phyloP scores from a whole-genome alignment of 2,329 filamentous ascomycete species.

The Calycina marina region DNA sequence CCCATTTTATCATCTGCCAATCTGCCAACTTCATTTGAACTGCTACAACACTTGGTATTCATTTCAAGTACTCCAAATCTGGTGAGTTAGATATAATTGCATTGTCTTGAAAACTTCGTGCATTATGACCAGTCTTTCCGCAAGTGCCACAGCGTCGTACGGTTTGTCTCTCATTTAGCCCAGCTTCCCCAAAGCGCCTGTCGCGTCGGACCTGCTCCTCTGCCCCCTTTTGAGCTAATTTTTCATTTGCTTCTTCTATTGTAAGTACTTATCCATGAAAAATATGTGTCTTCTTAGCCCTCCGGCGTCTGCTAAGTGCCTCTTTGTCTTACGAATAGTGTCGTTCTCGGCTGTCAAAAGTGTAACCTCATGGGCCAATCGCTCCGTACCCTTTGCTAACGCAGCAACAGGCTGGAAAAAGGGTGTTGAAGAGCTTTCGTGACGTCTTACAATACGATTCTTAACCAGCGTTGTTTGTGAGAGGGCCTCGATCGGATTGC shows the following conservation, averaged over 20 bases:
- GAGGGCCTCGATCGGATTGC: slow-evolving; percentile 7
- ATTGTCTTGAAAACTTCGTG: not conserved
- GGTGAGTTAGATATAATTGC: not conserved
- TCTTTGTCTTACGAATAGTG: slow-evolving; percentile 7
- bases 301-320: slow-evolving; percentile 10
- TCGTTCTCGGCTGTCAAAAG: slow-evolving; percentile 2
- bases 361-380: no score
- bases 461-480: slow-evolving; percentile 6
- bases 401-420: no score
- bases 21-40: slow-evolving; percentile 4
- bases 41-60: not conserved
- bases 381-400: no score
- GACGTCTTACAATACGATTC: slow-evolving; percentile 3
- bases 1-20: no score
- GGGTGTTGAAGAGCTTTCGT: no score
- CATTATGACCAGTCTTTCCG: not conserved
- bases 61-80: not conserved
- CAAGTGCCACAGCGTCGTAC: not conserved
- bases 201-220: not conserved
- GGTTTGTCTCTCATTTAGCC: not conserved
- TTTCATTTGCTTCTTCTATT: no score
- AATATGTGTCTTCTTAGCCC: slow-evolving; percentile 7
- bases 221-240: no score
- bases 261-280: slow-evolving; percentile 7
- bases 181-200: not conserved